Base-by-base conservation (phyloP, 371 early-diverging fungal species). In the Apophysomyces sp. region DNA sequence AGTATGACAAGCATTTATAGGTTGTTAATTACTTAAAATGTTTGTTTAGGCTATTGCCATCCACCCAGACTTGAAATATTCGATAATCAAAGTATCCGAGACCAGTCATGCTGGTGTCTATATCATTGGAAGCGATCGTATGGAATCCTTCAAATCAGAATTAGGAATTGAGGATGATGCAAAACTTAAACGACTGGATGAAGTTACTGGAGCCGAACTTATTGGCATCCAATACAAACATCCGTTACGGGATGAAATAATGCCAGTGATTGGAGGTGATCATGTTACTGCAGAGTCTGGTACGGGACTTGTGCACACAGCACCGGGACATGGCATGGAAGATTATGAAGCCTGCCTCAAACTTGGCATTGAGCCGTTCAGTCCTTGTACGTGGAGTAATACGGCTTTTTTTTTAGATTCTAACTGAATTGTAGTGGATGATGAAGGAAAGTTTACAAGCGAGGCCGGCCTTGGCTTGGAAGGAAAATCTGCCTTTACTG, bases 251-350 rank as follows among this genome's bases (percentile, higher is more conserved):
- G 65, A 70, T 21, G 55, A 71, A 24, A 55, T 62, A 1, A 70
- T 70, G 11, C 83, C 81, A 15, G 75, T 96, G 9, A 74, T 92
- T 55, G 71, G 69, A 1, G 96, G 90, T 2, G 78, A 82, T 26
- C 90, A 93, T 80, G 95, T 98, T 16, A 86, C 91, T 8, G 85
- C 86, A 0, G 89, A 87, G 4, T 89, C 92, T 0, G 98, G 98
- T 44, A 95, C 96, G 4, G 94, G 93, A 8, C 68, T 98, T 21
- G 98, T 98, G 2, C 98, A 98, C 67, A 90, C 91, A 36, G 96
- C 98, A 2, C 98, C 98, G 7, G 97, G 93, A 2, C 97, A 98
- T 69, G 98, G 98, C 53, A 89, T 92, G 81, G 95, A 96, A 18
- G 98, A 98, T 80, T 96, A 94, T 72, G 91, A 91, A 63, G 77